phyloP scores from a whole-genome alignment of 2,329 filamentous ascomycete genomes.

The Nemania bipapillata region DNA sequence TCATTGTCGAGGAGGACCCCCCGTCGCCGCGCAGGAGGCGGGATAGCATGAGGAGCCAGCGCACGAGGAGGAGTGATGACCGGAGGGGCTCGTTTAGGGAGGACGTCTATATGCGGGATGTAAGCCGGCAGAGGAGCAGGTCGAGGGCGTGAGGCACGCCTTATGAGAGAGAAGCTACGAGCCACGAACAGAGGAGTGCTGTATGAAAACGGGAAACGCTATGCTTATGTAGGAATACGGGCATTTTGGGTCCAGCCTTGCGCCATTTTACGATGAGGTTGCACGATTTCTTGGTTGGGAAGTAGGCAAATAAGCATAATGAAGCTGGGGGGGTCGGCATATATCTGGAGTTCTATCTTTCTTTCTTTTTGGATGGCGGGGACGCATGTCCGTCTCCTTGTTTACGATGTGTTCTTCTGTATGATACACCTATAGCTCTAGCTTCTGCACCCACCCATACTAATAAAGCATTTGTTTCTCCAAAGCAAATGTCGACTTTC shows the following conservation, averaged over 20 bases:
- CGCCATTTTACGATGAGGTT: not conserved
- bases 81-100: constrained; percentile 48
- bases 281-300: not conserved
- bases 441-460: not conserved
- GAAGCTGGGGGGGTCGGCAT: not conserved
- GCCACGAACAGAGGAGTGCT: not conserved
- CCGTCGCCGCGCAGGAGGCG: constrained; percentile 47
- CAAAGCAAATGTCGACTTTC: not conserved
- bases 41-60: constrained; percentile 44
- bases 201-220: constrained; percentile 9
- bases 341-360: not conserved
- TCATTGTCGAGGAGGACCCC: constrained; percentile 54
- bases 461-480: not conserved
- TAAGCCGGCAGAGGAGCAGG: constrained; percentile 51
- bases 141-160: constrained; percentile 46
- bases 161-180: not conserved
- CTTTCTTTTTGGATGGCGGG: not conserved
- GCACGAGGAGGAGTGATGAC: constrained; percentile 43
- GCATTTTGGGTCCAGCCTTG: not conserved
- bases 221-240: constrained; percentile 10
- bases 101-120: constrained; percentile 50
- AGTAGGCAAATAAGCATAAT: not conserved
- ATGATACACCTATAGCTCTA: not conserved
- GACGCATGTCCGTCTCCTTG: not conserved
- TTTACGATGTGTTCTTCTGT: not conserved